phyloP scores from a whole-genome alignment of 176 grass and related monocot genomes.

The Miscanthus lutarioriparius region DNA sequence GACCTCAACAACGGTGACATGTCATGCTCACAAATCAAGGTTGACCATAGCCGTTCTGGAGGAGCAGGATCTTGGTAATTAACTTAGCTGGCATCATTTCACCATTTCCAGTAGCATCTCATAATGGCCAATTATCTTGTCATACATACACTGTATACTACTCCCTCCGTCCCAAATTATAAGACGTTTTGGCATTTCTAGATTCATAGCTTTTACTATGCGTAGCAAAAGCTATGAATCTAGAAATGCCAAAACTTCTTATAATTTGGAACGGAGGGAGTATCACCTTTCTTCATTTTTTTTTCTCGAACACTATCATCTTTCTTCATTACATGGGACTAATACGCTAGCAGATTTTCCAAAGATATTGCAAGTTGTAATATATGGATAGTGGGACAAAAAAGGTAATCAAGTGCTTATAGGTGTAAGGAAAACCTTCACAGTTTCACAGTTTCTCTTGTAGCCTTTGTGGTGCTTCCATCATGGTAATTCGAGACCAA shows the following conservation, averaged over 20 bases:
- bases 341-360: background rate
- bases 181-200: too few species aligned
- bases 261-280: too few species aligned
- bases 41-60: conserved; percentile 52
- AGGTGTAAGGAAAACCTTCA: conserved; percentile 11
- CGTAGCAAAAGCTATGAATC: too few species aligned
- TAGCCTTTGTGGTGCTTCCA: background rate
- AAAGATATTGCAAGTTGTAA: background rate
- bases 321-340: conserved; percentile 5
- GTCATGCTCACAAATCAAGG: conserved; percentile 55
- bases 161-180: too few species aligned
- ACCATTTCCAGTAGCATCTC: conserved; percentile 4
- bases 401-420: background rate
- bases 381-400: background rate
- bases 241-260: too few species aligned
- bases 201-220: too few species aligned
- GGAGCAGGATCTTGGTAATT: conserved; percentile 50
- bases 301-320: background rate
- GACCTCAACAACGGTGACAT: conserved; percentile 54
- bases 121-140: conserved; percentile 4
- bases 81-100: background rate
- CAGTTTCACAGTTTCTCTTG: background rate
- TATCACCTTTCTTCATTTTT: background rate
- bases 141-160: background rate
- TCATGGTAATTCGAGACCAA: background rate